These are phyloP conservation scores for Telfairia occidentalis DNA, from an alignment of 331 rosid species.

Conservation along the genomic window DNA sequence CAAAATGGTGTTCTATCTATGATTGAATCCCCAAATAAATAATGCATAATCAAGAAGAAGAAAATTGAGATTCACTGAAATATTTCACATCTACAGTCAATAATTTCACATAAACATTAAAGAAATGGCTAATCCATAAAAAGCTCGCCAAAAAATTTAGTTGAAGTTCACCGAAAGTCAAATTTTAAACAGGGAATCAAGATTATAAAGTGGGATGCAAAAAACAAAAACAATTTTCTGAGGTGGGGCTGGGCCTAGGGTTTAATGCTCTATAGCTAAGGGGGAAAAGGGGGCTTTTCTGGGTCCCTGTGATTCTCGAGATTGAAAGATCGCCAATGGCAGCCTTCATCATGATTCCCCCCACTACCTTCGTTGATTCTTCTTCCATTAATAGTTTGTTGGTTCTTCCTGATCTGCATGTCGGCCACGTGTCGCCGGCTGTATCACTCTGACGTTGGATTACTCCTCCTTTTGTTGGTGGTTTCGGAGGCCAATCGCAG, in stretches of 20 bases:
- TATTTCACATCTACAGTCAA: background rate
- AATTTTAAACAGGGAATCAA: background rate
- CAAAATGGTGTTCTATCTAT: background rate
- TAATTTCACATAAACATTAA: background rate
- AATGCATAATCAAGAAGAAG: background rate
- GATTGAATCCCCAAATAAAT: background rate
- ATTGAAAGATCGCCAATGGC: slow-evolving; percentile 12
- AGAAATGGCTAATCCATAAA: background rate
- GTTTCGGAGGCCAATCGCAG: slow-evolving; percentile 9
- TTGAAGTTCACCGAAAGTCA: background rate
- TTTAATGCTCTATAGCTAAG: slow-evolving; percentile 5
- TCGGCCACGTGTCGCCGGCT: slow-evolving; percentile 13
- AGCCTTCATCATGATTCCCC: slow-evolving; percentile 12
- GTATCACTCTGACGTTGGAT: slow-evolving; percentile 13
- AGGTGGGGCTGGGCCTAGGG: slow-evolving; percentile 9
- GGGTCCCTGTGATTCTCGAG: slow-evolving; percentile 4
- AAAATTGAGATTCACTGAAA: background rate
- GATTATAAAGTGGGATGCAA: background rate
- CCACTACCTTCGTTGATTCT: slow-evolving; percentile 13
- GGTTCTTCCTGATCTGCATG: slow-evolving; percentile 10
- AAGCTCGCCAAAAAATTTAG: background rate
- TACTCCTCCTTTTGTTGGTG: slow-evolving; percentile 9
- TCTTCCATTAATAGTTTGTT: slow-evolving; percentile 7
- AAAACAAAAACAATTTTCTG: background rate
- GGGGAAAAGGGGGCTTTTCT: background rate